phyloP scores from a whole-genome alignment of 2,329 filamentous ascomycete species.

The Ceratocystis harringtonii region DNA sequence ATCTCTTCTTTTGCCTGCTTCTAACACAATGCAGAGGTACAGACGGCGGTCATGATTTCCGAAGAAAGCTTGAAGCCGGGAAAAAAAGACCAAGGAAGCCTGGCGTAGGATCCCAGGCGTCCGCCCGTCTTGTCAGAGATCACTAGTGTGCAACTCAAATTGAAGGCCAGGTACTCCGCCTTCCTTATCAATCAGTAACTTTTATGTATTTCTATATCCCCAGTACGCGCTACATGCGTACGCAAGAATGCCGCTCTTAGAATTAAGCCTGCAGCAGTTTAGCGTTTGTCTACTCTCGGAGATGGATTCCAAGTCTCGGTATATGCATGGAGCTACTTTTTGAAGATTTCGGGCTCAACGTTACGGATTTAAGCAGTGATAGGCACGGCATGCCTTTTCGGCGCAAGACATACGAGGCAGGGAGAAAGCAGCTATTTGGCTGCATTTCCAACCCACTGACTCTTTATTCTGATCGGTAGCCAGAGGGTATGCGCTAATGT shows the following conservation, averaged over 20 bases:
- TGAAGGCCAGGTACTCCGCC: not conserved
- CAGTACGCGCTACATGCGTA: too few relatives aligned
- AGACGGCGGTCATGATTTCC: not conserved
- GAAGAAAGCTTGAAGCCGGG: not conserved
- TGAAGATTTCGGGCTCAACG: not conserved
- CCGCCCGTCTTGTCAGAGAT: not conserved
- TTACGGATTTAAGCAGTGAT: not conserved
- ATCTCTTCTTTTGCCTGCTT: not conserved
- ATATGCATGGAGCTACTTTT: not conserved
- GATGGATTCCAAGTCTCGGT: not conserved
- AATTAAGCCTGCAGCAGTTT: not conserved
- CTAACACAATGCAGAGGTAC: not conserved
- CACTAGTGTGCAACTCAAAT: slow-evolving; percentile 3
- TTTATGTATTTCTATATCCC: not conserved
- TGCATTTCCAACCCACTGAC: not conserved
- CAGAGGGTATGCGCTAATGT: too few relatives aligned
- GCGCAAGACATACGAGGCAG: not conserved
- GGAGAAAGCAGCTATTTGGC: not conserved
- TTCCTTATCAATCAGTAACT: slow-evolving; percentile 4
- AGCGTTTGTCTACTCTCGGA: not conserved
- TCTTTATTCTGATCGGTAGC: not conserved
- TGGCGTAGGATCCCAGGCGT: not conserved
- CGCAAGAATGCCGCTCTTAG: not conserved
- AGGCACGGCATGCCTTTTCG: not conserved
- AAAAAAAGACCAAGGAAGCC: not conserved